Percentiles rank a stretch among this genome's conserved stretches.
Evolutionary conservation across 2,329 filamentous ascomycete genomes (phyloP).

Genomic region (Arthroderma sp.): DNA sequence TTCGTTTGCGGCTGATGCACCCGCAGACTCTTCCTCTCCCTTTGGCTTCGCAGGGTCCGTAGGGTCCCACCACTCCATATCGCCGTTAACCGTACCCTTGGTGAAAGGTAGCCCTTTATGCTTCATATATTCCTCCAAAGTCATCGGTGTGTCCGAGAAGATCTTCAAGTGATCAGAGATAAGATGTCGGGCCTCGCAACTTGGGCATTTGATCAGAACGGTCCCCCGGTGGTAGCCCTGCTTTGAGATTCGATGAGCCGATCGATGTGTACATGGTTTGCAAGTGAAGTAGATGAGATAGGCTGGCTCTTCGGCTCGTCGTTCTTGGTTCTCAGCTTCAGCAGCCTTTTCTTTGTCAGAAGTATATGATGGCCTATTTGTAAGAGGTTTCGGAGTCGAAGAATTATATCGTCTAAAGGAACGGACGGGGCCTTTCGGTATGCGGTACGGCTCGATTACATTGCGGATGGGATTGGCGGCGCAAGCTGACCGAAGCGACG

Average conservation of each 20-base stretch:
- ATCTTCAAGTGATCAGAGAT: conserved; percentile 79
- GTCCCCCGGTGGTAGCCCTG: conserved; percentile 90
- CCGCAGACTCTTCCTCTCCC: neutral
- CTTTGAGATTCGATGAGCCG: conserved; percentile 76
- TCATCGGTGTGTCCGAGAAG: conserved; percentile 31
- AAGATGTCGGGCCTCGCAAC: conserved; percentile 74
- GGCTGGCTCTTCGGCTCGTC: conserved; percentile 44
- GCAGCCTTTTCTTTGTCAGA: conserved; percentile 11
- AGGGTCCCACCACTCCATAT: conserved; percentile 86
- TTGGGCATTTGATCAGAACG: conserved; percentile 75
- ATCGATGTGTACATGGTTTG: conserved; percentile 66
- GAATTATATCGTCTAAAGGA: conserved; percentile 9
- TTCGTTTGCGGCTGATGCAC: neutral
- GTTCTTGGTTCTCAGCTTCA: conserved; percentile 22
- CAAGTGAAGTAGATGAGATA: conserved; percentile 92
- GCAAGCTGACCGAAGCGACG: conserved; percentile 5
- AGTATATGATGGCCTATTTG: conserved; percentile 19
- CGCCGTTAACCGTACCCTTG: conserved; percentile 66
- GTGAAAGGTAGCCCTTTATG: conserved; percentile 55
- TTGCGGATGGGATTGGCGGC: neutral
- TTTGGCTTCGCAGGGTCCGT: conserved; percentile 15
- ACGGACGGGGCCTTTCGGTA: too few relatives aligned
- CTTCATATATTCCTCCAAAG: conserved; percentile 31
- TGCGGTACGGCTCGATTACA: neutral
- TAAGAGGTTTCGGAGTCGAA: conserved; percentile 18